These are phyloP conservation scores for Tranzscheliella williamsii DNA, from an alignment of 1,284 basidiomycete genomes.

Conservation along the genomic window DNA sequence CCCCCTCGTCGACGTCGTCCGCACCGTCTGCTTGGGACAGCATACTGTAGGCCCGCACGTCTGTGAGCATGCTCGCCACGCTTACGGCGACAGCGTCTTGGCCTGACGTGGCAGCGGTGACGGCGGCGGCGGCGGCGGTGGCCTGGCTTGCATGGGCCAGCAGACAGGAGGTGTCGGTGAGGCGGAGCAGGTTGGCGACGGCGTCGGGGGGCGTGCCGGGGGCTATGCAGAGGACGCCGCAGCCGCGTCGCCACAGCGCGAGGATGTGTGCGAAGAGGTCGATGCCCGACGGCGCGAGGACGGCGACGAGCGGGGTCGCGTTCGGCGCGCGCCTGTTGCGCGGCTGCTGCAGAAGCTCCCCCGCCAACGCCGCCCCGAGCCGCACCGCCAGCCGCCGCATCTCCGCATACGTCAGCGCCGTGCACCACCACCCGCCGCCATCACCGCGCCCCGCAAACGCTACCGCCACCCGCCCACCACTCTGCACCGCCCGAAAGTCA, in stretches of 20 bases:
- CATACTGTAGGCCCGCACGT: not conserved
- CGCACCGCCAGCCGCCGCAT: not conserved
- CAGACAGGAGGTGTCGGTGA: slow-evolving; percentile 65
- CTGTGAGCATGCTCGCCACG: not conserved
- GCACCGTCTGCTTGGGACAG: not conserved
- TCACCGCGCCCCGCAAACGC: slow-evolving; percentile 55
- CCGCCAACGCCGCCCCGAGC: slow-evolving; percentile 12
- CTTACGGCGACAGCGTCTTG: not conserved
- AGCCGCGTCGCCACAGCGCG: slow-evolving; percentile 61
- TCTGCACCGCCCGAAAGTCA: slow-evolving; percentile 54
- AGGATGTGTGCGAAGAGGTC: slow-evolving; percentile 62
- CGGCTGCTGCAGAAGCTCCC: not conserved
- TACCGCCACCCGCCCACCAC: slow-evolving; percentile 57
- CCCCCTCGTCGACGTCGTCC: not conserved
- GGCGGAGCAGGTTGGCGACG: slow-evolving; percentile 66
- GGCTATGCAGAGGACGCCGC: slow-evolving; percentile 62
- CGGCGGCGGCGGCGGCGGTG: slow-evolving; percentile 57
- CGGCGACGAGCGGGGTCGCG: slow-evolving; percentile 48
- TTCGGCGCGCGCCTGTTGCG: slow-evolving; percentile 2
- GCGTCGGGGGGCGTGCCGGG: slow-evolving; percentile 65
- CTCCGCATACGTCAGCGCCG: slow-evolving; percentile 44
- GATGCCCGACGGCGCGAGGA: slow-evolving; percentile 61
- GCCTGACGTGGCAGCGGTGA: not conserved
- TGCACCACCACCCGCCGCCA: slow-evolving; percentile 35
- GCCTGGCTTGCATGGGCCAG: slow-evolving; percentile 63